Evolutionary conservation across 1,284 basidiomycete species (phyloP).

Genomic region (Cutaneotrichosporon sp.): DNA sequence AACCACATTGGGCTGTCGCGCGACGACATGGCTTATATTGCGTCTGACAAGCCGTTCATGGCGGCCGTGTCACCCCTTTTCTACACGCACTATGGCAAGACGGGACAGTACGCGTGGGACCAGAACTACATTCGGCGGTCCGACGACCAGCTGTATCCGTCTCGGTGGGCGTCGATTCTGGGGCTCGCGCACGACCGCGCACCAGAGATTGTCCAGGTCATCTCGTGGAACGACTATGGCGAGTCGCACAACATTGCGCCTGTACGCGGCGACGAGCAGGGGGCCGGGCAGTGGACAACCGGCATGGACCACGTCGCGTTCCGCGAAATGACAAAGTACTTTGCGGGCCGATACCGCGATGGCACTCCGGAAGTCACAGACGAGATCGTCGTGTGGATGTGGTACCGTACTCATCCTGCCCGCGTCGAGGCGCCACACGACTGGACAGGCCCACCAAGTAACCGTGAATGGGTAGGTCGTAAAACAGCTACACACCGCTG

Average conservation of each 20-base stretch:
- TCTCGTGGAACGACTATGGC: conserved; percentile 49
- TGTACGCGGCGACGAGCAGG: conserved; percentile 42
- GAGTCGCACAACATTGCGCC: conserved; percentile 47
- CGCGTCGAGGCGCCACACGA: conserved; percentile 22
- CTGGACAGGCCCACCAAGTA: conserved; percentile 30
- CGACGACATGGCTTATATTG: conserved; percentile 37
- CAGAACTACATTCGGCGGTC: conserved; percentile 50
- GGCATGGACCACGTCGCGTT: conserved; percentile 45
- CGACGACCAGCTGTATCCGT: conserved; percentile 45
- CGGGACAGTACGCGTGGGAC: conserved; percentile 44
- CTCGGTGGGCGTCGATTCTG: conserved; percentile 40
- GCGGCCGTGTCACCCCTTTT: conserved; percentile 60
- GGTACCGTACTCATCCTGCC: conserved; percentile 39
- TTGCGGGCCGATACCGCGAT: conserved; percentile 31
- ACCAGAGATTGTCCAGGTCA: conserved; percentile 45
- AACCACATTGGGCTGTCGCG: conserved; percentile 19
- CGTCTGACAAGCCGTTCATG: conserved; percentile 54
- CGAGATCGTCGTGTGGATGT: conserved; percentile 30
- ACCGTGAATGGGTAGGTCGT: conserved; percentile 40
- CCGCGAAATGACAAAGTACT: conserved; percentile 39
- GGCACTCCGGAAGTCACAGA: conserved; percentile 12
- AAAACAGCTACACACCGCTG: background rate
- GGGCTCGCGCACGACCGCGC: conserved; percentile 16
- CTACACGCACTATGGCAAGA: conserved; percentile 53
- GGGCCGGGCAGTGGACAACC: conserved; percentile 41